Evolutionary conservation across 352 stramenopile species (phyloP).

Genomic region (Achlya hypogyna): DNA sequence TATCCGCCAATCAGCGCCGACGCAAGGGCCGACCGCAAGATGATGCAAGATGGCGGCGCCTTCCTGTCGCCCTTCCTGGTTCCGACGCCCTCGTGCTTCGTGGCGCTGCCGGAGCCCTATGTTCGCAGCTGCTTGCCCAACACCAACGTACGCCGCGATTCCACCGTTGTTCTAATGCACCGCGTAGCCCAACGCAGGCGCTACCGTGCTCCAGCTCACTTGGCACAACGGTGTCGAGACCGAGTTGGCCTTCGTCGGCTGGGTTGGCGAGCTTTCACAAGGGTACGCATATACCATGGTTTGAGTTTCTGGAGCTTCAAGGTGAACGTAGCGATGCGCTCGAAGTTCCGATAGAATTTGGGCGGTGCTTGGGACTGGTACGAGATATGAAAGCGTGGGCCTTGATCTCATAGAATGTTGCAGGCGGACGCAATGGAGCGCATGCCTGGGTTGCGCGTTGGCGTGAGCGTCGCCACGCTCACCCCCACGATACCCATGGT

Average conservation of each 20-base stretch:
- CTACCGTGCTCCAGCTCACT: conserved; percentile 36
- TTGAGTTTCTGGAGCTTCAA: not conserved
- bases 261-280: conserved; percentile 9
- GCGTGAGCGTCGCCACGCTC: conserved; percentile 63
- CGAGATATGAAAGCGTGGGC: conserved; percentile 4
- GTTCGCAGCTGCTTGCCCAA: conserved; percentile 44
- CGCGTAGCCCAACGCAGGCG: conserved; percentile 29
- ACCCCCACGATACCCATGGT: conserved; percentile 60
- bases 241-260: conserved; percentile 2
- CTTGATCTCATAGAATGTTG: not conserved
- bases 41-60: conserved; percentile 25
- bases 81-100: conserved; percentile 57
- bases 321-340: conserved; percentile 48
- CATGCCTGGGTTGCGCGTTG: conserved; percentile 45
- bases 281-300: not conserved
- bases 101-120: conserved; percentile 56
- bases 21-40: not conserved
- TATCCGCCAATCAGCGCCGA: not conserved
- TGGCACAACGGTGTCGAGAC: not conserved
- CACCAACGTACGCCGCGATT: not conserved
- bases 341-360: conserved; percentile 77
- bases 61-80: conserved; percentile 59
- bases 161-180: not conserved
- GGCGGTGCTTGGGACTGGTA: conserved; percentile 70
- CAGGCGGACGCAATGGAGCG: conserved; percentile 52